Percentiles rank a stretch among this genome's conserved stretches.
These are phyloP conservation scores for Zygotorulaspora danielsina DNA, from an alignment of 805 yeast species.

Conservation along the genomic window DNA sequence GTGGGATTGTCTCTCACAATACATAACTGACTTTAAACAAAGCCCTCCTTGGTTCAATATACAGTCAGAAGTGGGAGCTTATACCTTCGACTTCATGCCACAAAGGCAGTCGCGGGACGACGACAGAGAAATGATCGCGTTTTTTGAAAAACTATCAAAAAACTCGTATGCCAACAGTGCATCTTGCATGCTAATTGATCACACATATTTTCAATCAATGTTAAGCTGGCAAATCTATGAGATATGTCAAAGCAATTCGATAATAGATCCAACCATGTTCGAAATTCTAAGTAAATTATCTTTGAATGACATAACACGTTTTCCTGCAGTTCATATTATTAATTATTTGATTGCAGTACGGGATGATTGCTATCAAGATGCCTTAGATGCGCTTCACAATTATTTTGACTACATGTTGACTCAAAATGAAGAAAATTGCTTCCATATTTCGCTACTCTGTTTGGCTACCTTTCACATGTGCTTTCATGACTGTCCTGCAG, in stretches of 20 bases:
- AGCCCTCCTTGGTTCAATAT: slow-evolving; percentile 6
- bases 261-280: slow-evolving; percentile 4
- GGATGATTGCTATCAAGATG: slow-evolving; percentile 28
- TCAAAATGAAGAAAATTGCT: slow-evolving; percentile 55
- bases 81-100: slow-evolving; percentile 6
- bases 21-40: slow-evolving; percentile 7
- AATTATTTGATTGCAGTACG: slow-evolving; percentile 20
- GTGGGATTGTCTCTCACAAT: slow-evolving; percentile 11
- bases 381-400: slow-evolving; percentile 51
- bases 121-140: slow-evolving; percentile 16
- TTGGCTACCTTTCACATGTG: slow-evolving; percentile 67
- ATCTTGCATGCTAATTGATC: slow-evolving; percentile 9
- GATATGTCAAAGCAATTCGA: slow-evolving; percentile 8
- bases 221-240: slow-evolving; percentile 22
- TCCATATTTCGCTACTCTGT: slow-evolving; percentile 72
- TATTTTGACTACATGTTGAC: slow-evolving; percentile 75
- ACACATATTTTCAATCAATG: slow-evolving; percentile 23
- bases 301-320: slow-evolving; percentile 23
- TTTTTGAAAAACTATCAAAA: slow-evolving; percentile 6
- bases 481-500: slow-evolving; percentile 62
- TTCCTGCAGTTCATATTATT: slow-evolving; percentile 28
- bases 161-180: background rate
- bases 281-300: slow-evolving; percentile 11
- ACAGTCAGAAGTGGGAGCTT: slow-evolving; percentile 1
- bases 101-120: slow-evolving; percentile 1